phyloP scores from a whole-genome alignment of 306 rosid genomes.

The Vachellia collinsii region DNA sequence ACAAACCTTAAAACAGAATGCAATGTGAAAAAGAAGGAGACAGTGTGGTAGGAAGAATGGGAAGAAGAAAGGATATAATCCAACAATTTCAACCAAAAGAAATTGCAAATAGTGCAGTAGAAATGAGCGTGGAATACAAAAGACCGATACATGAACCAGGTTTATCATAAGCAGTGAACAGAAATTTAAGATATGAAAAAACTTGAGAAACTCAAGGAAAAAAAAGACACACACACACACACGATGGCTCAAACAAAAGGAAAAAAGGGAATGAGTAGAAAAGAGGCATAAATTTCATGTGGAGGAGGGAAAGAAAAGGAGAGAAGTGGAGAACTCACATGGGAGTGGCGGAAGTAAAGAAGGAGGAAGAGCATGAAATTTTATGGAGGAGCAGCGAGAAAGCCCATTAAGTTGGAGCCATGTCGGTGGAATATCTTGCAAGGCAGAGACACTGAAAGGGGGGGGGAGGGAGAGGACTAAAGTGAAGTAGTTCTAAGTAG shows the following conservation, averaged over 20 bases:
- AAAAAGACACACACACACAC: background rate
- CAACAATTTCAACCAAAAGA: constrained; percentile 1
- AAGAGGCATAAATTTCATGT: constrained; percentile 20
- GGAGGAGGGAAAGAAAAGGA: background rate
- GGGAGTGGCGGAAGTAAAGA: constrained; percentile 37
- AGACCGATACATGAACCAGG: constrained; percentile 18
- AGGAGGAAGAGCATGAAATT: constrained; percentile 37
- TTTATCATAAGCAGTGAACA: constrained; percentile 3
- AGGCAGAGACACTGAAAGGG: background rate
- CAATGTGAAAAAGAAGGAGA: constrained; percentile 32
- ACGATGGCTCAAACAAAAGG: background rate
- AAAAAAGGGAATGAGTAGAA: constrained; percentile 18
- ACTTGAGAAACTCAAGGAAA: background rate
- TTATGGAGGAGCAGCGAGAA: constrained; percentile 39
- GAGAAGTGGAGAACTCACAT: constrained; percentile 27
- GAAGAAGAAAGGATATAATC: background rate
- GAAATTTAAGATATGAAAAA: constrained; percentile 13
- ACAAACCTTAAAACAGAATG: constrained; percentile 26
- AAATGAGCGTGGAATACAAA: background rate
- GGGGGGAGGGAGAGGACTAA: background rate
- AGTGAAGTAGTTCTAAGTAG: background rate
- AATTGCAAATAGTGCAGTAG: background rate
- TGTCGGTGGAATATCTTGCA: constrained; percentile 47
- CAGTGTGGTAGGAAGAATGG: background rate
- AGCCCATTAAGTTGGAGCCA: constrained; percentile 54